Conservation (phyloP, 495 filamentous ascomycete genomes). For the Clohesyomyces aquaticus region DNA sequence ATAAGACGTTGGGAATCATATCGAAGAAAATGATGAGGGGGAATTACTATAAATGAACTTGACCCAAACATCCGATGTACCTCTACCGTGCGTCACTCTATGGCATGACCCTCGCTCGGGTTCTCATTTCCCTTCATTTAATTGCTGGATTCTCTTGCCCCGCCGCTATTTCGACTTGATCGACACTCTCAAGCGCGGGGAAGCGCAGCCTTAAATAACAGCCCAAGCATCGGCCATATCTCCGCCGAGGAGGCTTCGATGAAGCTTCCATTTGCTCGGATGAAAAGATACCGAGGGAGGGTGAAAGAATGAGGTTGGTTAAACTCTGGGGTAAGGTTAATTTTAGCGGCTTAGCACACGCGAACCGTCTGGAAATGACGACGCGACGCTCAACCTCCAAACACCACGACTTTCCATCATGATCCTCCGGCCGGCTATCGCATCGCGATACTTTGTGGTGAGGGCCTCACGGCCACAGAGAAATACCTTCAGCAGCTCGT, state of each 20-base stretch:
- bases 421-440: neutral
- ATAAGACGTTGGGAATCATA: neutral
- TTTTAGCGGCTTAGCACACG: conserved; percentile 11
- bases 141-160: conserved; percentile 9
- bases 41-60: neutral
- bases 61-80: no score
- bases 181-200: conserved; percentile 2
- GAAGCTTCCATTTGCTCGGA: conserved; percentile 3
- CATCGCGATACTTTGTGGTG: neutral
- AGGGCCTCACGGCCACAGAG: neutral
- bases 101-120: neutral
- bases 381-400: neutral
- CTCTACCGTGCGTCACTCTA: no score
- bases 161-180: neutral
- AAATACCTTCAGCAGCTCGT: conserved; percentile 8
- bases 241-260: neutral
- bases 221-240: neutral
- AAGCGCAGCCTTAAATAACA: neutral
- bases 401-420: conserved; percentile 5
- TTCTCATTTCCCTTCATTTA: conserved; percentile 1
- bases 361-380: neutral
- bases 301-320: neutral
- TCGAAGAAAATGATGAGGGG: neutral
- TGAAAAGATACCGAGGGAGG: conserved; percentile 5
- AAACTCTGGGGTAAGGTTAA: neutral